phyloP scores from a whole-genome alignment of 2,329 filamentous ascomycete species.

The Fusarium dlaminii region DNA sequence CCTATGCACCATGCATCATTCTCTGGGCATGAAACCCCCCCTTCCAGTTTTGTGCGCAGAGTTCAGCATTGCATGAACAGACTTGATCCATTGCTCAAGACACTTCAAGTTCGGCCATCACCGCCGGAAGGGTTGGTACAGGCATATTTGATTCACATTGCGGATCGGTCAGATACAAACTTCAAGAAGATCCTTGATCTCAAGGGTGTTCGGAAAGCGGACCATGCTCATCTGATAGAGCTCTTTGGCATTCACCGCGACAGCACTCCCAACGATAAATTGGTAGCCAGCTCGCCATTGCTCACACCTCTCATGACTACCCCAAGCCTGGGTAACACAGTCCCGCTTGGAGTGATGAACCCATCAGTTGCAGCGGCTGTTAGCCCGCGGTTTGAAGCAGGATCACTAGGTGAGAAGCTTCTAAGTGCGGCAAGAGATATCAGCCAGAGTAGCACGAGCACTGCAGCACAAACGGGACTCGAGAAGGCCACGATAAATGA shows the following conservation, averaged over 20 bases:
- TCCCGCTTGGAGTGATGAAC: conserved; percentile 52
- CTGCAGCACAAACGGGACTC: conserved; percentile 53
- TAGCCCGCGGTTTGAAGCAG: conserved; percentile 76
- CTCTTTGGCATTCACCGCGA: conserved; percentile 85
- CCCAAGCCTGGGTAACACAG: conserved; percentile 50
- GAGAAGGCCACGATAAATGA: conserved; percentile 83
- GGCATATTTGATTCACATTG: conserved; percentile 97
- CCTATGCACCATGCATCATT: conserved; percentile 69
- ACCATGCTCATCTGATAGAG: conserved; percentile 85
- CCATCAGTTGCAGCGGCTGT: conserved; percentile 53
- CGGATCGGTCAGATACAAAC: conserved; percentile 90
- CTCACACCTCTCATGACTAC: conserved; percentile 71
- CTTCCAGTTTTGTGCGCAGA: conserved; percentile 80
- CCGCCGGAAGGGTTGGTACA: conserved; percentile 95
- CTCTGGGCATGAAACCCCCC: conserved; percentile 52
- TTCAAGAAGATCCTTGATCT: conserved; percentile 96
- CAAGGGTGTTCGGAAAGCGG: conserved; percentile 87
- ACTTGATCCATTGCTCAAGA: conserved; percentile 93
- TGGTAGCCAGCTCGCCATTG: conserved; percentile 76
- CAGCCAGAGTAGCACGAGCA: conserved; percentile 60
- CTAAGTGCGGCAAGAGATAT: conserved; percentile 90
- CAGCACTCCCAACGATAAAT: conserved; percentile 73
- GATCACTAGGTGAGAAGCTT: conserved; percentile 84
- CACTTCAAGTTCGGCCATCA: conserved; percentile 89
- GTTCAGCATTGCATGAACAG: conserved; percentile 85